Conservation (phyloP, 441 rosid genomes). For the California macrophylla region DNA sequence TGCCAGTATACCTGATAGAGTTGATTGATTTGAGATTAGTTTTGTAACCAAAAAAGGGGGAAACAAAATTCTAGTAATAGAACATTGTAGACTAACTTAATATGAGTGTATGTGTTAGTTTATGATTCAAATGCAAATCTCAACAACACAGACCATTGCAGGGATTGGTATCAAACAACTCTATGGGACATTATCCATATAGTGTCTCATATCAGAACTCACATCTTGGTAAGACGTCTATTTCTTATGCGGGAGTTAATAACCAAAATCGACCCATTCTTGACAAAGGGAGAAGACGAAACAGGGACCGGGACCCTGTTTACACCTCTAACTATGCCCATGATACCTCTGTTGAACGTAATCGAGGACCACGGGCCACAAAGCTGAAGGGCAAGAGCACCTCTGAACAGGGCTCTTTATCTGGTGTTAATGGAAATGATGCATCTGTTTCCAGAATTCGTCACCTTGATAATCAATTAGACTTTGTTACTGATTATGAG, state of each 20-base stretch:
- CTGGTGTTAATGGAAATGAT: constrained; percentile 32
- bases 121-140: constrained; percentile 20
- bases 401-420: constrained; percentile 28
- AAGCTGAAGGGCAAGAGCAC: constrained; percentile 42
- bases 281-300: constrained; percentile 56
- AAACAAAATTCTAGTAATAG: not conserved
- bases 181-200: constrained; percentile 39
- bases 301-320: constrained; percentile 32
- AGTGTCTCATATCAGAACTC: constrained; percentile 40
- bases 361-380: constrained; percentile 73
- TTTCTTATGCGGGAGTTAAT: constrained; percentile 40
- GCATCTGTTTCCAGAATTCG: constrained; percentile 25
- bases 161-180: constrained; percentile 38
- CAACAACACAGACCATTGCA: constrained; percentile 35
- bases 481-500: constrained; percentile 27
- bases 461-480: constrained; percentile 34
- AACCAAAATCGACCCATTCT: constrained; percentile 27
- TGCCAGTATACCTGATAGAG: not conserved
- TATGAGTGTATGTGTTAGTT: not conserved
- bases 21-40: not conserved
- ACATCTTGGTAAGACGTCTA: constrained; percentile 23
- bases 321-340: constrained; percentile 36
- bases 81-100: not conserved
- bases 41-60: not conserved
- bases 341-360: constrained; percentile 35